phyloP scores from a whole-genome alignment of 768 basidiomycete genomes.

The Russula olivacea region DNA sequence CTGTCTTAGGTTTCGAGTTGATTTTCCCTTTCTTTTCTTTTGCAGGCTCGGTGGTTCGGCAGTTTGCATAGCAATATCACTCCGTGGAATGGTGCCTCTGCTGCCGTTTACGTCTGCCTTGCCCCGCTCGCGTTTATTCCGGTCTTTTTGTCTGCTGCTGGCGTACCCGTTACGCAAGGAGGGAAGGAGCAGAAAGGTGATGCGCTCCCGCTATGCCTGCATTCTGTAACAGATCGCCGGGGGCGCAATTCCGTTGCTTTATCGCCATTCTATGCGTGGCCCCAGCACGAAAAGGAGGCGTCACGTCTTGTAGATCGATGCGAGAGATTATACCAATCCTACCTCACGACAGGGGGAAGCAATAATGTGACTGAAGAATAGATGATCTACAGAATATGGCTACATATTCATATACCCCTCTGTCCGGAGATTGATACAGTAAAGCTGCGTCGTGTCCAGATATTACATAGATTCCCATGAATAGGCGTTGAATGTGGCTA shows the following conservation, averaged over 20 bases:
- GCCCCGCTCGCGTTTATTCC: constrained; percentile 49
- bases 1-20: not conserved
- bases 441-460: not conserved
- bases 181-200: constrained; percentile 23
- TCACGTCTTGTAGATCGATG: constrained; percentile 47
- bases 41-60: constrained; percentile 61
- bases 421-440: not conserved
- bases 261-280: constrained; percentile 46
- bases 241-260: constrained; percentile 50
- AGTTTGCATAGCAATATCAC: constrained; percentile 61
- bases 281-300: constrained; percentile 43
- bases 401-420: not conserved
- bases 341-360: constrained; percentile 32
- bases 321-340: constrained; percentile 45
- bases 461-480: not conserved
- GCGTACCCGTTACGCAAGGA: constrained; percentile 11
- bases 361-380: not conserved
- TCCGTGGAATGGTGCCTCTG: constrained; percentile 58
- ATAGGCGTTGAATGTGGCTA: not conserved
- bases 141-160: constrained; percentile 22
- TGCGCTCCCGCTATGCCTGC: constrained; percentile 43
- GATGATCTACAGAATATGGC: not conserved
- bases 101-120: constrained; percentile 62
- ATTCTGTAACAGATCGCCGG: constrained; percentile 51
- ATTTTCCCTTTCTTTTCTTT: not conserved